Evolutionary conservation across 1,284 basidiomycete species (phyloP).

Genomic region (Phlebopus sp.): DNA sequence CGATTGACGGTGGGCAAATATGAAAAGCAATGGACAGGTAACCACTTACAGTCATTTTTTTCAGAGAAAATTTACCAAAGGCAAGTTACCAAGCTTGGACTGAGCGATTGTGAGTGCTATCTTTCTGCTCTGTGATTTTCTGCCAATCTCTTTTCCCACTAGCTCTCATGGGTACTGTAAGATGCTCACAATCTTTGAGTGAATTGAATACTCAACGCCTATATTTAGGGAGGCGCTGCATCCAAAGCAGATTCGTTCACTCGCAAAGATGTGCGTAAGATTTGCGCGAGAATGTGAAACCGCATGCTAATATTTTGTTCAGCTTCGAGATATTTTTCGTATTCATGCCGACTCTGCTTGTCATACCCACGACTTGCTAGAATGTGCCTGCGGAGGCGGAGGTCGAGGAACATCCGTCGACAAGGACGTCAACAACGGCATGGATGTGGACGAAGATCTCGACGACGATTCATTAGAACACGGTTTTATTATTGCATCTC

Average conservation of each 20-base stretch:
- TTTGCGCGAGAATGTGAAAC: not conserved
- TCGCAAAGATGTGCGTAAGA: conserved; percentile 69
- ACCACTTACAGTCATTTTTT: conserved; percentile 5
- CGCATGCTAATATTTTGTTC: conserved; percentile 7
- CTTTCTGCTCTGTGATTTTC: not conserved
- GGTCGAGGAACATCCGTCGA: conserved; percentile 20
- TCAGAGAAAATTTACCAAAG: conserved; percentile 86
- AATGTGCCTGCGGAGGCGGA: conserved; percentile 64
- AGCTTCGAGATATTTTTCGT: conserved; percentile 91
- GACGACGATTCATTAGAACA: conserved; percentile 31
- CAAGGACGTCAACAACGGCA: conserved; percentile 16
- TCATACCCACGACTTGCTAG: conserved; percentile 88
- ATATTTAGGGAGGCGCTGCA: conserved; percentile 40
- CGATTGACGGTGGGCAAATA: conserved; percentile 62
- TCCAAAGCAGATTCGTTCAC: conserved; percentile 86
- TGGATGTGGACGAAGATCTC: conserved; percentile 14
- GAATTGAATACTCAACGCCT: conserved; percentile 9
- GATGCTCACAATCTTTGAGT: conserved; percentile 10
- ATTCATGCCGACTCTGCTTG: conserved; percentile 79
- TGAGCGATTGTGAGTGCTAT: conserved; percentile 75
- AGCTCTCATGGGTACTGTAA: conserved; percentile 69
- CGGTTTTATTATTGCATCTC: conserved; percentile 74
- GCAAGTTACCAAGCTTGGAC: conserved; percentile 93
- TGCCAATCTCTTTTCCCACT: conserved; percentile 6
- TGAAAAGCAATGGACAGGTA: not conserved